Evolutionary conservation across 129 eudicot species (phyloP), one percentile per base, ranked within the genome.

Genomic region (Mikania micrantha): DNA sequence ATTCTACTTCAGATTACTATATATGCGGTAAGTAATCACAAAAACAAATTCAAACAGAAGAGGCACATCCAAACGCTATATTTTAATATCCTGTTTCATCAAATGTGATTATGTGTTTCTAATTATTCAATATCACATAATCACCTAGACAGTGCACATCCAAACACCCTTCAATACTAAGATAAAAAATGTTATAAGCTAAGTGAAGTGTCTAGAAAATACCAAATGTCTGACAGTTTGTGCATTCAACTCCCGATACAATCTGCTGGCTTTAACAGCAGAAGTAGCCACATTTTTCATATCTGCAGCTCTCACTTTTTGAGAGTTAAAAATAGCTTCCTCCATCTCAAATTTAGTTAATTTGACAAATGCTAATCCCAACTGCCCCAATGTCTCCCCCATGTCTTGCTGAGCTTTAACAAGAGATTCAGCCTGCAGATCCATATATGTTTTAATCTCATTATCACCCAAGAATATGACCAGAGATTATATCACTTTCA

Each of bases 361-460:
- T 60, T 90, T 90, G 54, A 90, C 88, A 76, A 90, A 85, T 48
- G 97, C 87, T 28, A 90, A 10, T 16, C 97, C 97, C 75, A 90
- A 62, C 71, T 90, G 95, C 44, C 97, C 97, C 84, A 90, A 70
- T 22, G 97, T 87, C 56, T 87, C 93, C 48, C 97, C 97, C 65
- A 83, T 87, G 61, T 90, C 97, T 77, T 90, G 95, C 77, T 90
- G 97, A 67, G 90, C 87, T 77, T 90, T 90, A 53, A 90, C 95
- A 60, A 90, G 90, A 9, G 85, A 71, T 71, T 90, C 97, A n/a
- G 97, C 97, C 97, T 88, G 87, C 75, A 80, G 44, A 53, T 52
- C 32, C 59, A 52, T 9, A 52, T 9, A 52, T 21, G 59, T 22
- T 52, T 52, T 52, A 9, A 52, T 17, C 59, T 3, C 29, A 52